These are phyloP conservation scores for Cyberlindnera sargentensis DNA, from an alignment of 805 yeast species.

Conservation along the genomic window DNA sequence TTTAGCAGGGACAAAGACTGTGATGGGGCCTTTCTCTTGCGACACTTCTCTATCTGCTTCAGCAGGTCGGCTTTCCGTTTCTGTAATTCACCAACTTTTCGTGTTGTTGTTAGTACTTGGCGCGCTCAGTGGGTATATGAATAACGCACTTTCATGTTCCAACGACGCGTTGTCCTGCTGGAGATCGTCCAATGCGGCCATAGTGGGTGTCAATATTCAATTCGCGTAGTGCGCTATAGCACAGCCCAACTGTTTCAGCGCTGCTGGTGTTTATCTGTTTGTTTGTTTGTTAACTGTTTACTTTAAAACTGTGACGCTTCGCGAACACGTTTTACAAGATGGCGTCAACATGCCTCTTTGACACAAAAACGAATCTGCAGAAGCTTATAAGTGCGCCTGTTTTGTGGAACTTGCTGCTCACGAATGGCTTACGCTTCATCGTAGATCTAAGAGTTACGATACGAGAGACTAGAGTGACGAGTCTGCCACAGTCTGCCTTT, in stretches of 20 bases:
- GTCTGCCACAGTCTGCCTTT: too few relatives aligned
- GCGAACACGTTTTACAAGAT: too few relatives aligned
- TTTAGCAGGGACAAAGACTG: constrained; percentile 25
- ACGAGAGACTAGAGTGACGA: too few relatives aligned
- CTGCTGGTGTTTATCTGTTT: background rate
- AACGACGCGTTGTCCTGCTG: constrained; percentile 31
- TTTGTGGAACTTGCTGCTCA: too few relatives aligned
- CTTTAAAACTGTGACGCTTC: background rate
- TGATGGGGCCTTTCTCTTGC: constrained; percentile 17
- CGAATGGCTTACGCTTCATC: too few relatives aligned
- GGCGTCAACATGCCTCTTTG: too few relatives aligned
- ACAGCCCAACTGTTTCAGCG: too few relatives aligned
- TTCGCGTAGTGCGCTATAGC: too few relatives aligned
- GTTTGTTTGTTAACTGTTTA: too few relatives aligned
- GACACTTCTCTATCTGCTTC: constrained; percentile 21
- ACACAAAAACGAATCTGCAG: too few relatives aligned
- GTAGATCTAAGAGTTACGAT: too few relatives aligned
- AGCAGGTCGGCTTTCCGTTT: constrained; percentile 13
- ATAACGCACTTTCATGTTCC: constrained; percentile 24
- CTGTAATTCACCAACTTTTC: constrained; percentile 19
- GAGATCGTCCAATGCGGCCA: constrained; percentile 25
- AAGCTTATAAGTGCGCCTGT: too few relatives aligned
- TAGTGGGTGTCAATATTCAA: constrained; percentile 2
- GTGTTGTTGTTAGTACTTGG: background rate
- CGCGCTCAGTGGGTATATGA: background rate